These are phyloP conservation scores for Kitagawia praeruptora DNA, from an alignment of 129 eudicot genomes.

Conservation along the genomic window DNA sequence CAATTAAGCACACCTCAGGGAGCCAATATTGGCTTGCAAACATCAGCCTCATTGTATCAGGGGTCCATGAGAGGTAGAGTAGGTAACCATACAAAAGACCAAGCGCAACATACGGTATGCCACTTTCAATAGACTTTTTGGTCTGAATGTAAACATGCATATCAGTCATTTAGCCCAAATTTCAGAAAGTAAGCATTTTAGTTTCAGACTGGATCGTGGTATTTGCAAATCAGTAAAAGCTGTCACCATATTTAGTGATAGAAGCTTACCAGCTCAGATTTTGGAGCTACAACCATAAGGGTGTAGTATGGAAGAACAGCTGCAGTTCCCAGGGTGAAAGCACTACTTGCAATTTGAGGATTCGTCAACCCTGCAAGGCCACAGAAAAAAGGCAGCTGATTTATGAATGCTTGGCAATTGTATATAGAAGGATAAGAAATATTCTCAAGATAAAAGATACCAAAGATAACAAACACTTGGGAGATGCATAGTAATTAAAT, in stretches of 20 bases:
- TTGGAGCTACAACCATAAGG: conserved; percentile 90
- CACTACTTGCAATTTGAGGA: conserved; percentile 60
- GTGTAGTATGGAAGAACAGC: conserved; percentile 96
- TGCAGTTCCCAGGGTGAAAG: conserved; percentile 76
- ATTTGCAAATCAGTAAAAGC: background rate
- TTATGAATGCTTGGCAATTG: no score
- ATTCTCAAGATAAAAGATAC: background rate
- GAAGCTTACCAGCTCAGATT: conserved; percentile 58
- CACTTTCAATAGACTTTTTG: conserved; percentile 62
- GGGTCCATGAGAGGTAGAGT: conserved; percentile 88
- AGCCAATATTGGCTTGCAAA: conserved; percentile 88
- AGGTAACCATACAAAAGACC: conserved; percentile 74
- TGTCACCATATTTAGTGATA: background rate
- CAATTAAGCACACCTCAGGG: conserved; percentile 63
- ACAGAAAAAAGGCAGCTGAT: background rate
- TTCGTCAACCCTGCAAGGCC: conserved; percentile 38
- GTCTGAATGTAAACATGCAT: conserved; percentile 50
- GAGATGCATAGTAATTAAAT: background rate
- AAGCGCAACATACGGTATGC: conserved; percentile 61
- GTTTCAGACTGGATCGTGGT: background rate
- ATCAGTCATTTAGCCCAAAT: background rate
- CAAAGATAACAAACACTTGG: background rate
- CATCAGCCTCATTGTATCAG: conserved; percentile 71
- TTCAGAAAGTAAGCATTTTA: background rate
- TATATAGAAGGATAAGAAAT: background rate